Evolutionary conservation across 2,329 filamentous ascomycete genomes (phyloP).

Genomic region (Periconia macrospinosa): DNA sequence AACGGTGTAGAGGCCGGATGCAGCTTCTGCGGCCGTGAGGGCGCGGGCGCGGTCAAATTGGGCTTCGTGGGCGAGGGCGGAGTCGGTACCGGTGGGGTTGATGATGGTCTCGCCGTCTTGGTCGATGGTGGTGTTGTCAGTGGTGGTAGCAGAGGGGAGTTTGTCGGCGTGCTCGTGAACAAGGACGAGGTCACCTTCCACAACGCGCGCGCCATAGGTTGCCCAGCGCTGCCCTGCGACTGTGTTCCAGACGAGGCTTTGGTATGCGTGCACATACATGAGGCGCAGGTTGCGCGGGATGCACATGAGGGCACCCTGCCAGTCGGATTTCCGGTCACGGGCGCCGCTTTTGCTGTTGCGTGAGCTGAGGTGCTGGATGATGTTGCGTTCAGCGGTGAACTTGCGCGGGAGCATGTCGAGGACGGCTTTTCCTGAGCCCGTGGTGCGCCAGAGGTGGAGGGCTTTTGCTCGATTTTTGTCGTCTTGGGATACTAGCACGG

Average conservation of each 20-base stretch:
- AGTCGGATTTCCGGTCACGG: slow-evolving; percentile 64
- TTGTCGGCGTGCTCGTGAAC: slow-evolving; percentile 60
- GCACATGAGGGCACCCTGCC: slow-evolving; percentile 74
- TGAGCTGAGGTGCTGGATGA: slow-evolving; percentile 74
- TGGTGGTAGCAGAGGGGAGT: slow-evolving; percentile 33
- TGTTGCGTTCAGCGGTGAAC: slow-evolving; percentile 76
- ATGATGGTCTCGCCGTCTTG: slow-evolving; percentile 69
- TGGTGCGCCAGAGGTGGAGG: slow-evolving; percentile 71
- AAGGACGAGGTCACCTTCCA: slow-evolving; percentile 84
- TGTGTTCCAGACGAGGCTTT: slow-evolving; percentile 92
- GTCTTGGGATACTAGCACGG: slow-evolving; percentile 65
- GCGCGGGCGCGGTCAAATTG: slow-evolving; percentile 70
- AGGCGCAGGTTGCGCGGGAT: slow-evolving; percentile 81
- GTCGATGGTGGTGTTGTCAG: slow-evolving; percentile 49
- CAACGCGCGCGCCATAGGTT: slow-evolving; percentile 69
- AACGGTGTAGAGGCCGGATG: slow-evolving; percentile 74
- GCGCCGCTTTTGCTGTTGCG: slow-evolving; percentile 49
- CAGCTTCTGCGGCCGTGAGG: slow-evolving; percentile 75
- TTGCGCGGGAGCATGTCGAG: slow-evolving; percentile 72
- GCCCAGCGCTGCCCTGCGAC: slow-evolving; percentile 81
- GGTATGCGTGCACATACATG: slow-evolving; percentile 98
- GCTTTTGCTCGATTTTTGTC: slow-evolving; percentile 78
- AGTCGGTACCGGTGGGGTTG: slow-evolving; percentile 60
- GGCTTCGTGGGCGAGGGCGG: slow-evolving; percentile 56
- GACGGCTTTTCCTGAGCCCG: slow-evolving; percentile 61